Evolutionary conservation across 495 filamentous ascomycete species (phyloP).

Genomic region (Glonium stellatum): DNA sequence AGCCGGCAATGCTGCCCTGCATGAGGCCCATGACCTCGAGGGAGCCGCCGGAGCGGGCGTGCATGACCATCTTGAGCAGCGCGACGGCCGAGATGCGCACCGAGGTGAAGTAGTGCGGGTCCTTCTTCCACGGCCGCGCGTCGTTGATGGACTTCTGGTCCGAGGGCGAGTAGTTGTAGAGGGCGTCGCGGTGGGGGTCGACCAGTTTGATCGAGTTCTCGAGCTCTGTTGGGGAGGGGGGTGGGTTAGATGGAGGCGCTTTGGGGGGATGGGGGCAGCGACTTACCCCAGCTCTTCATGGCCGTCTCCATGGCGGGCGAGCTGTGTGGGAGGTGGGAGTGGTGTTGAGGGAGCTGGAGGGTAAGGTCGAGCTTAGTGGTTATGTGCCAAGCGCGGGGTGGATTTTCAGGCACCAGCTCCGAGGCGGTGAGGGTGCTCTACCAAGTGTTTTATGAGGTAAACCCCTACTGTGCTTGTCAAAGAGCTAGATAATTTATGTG

Average conservation of each 20-base stretch:
- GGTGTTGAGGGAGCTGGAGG: not conserved
- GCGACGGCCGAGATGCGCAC: conserved; percentile 91
- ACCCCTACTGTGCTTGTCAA: too few species aligned
- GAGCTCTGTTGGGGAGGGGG: conserved; percentile 55
- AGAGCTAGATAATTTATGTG: too few species aligned
- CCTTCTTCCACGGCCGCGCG: conserved; percentile 69
- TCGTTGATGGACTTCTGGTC: conserved; percentile 55
- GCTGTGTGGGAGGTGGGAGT: not conserved
- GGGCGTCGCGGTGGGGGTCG: conserved; percentile 78
- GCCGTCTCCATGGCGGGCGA: conserved; percentile 10
- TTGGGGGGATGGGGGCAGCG: not conserved
- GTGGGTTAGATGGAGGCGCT: not conserved
- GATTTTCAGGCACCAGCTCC: not conserved
- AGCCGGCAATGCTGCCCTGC: conserved; percentile 84
- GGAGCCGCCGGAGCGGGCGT: conserved; percentile 83
- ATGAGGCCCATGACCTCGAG: conserved; percentile 98
- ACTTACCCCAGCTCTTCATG: conserved; percentile 28
- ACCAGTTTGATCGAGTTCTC: conserved; percentile 79
- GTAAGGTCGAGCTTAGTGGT: not conserved
- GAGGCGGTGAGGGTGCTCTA: not conserved
- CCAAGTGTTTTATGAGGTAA: too few species aligned
- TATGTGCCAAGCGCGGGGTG: not conserved
- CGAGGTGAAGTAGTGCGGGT: conserved; percentile 84
- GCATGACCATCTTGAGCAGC: conserved; percentile 98
- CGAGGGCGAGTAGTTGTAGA: conserved; percentile 70